Evolutionary conservation across 202 grass and related monocot genomes (phyloP).

Genomic region (Carex arenaria): DNA sequence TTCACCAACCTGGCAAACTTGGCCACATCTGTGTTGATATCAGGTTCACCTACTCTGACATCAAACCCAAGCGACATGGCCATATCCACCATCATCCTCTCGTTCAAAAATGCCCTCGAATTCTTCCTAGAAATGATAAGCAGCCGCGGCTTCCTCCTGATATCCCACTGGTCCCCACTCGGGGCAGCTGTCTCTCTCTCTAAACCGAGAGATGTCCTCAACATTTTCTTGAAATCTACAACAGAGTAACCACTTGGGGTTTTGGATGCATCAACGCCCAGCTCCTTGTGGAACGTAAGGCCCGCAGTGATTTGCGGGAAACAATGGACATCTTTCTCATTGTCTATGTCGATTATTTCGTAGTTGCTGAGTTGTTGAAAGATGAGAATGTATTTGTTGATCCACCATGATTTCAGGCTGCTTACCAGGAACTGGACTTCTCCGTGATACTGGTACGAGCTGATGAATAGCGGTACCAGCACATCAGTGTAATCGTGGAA

Average conservation of each 20-base stretch:
- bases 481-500: slow-evolving; percentile 92
- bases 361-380: slow-evolving; percentile 66
- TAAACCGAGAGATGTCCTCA: slow-evolving; percentile 54
- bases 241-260: slow-evolving; percentile 21
- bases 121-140: slow-evolving; percentile 64
- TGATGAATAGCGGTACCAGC: slow-evolving; percentile 77
- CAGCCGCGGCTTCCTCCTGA: slow-evolving; percentile 48
- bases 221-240: slow-evolving; percentile 52
- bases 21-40: slow-evolving; percentile 40
- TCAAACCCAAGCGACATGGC: slow-evolving; percentile 67
- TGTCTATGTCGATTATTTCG: slow-evolving; percentile 60
- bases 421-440: slow-evolving; percentile 77
- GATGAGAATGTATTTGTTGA: slow-evolving; percentile 50
- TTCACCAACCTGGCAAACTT: slow-evolving; percentile 90
- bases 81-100: slow-evolving; percentile 75
- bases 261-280: slow-evolving; percentile 52
- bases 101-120: slow-evolving; percentile 64
- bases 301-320: slow-evolving; percentile 42
- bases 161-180: slow-evolving; percentile 68
- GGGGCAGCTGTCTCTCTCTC: slow-evolving; percentile 57
- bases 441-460: slow-evolving; percentile 35
- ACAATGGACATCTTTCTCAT: slow-evolving; percentile 57
- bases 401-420: slow-evolving; percentile 77
- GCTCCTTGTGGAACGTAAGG: slow-evolving; percentile 61
- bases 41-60: slow-evolving; percentile 58